These are phyloP conservation scores for Suillus discolor DNA, from an alignment of 768 basidiomycete genomes.

Conservation along the genomic window DNA sequence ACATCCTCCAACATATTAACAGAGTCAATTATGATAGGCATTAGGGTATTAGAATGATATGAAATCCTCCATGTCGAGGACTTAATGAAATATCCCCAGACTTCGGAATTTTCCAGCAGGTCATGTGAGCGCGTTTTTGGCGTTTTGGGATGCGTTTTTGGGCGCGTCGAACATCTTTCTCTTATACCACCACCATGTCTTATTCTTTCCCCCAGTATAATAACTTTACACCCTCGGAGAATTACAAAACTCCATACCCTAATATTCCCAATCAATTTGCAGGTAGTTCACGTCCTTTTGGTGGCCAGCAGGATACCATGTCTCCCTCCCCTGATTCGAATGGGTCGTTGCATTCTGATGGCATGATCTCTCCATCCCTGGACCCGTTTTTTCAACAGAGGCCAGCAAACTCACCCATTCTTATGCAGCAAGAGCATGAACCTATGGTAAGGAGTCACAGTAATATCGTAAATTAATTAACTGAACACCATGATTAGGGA, in stretches of 20 bases:
- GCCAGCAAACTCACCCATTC: neutral
- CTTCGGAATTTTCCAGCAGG: neutral
- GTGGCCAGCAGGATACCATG: neutral
- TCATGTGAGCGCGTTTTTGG: neutral
- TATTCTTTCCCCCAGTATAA: slow-evolving; percentile 1
- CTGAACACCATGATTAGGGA: neutral
- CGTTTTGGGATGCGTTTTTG: neutral
- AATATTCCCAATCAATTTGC: neutral
- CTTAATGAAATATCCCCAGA: neutral
- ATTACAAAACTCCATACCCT: slow-evolving; percentile 4
- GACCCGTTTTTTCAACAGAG: neutral
- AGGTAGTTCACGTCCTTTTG: neutral
- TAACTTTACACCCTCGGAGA: slow-evolving; percentile 11
- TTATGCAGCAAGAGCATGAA: neutral
- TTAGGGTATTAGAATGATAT: neutral
- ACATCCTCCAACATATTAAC: slow-evolving; percentile 2
- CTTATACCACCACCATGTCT: slow-evolving; percentile 2
- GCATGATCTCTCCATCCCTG: neutral
- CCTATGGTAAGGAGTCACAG: neutral
- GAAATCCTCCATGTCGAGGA: neutral
- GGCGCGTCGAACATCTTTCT: neutral
- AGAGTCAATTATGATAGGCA: neutral
- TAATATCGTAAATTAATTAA: neutral
- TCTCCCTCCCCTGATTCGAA: neutral
- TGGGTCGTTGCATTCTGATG: neutral